Evolutionary conservation across 352 stramenopile species (phyloP).

Genomic region (Saprolegnia diclina): DNA sequence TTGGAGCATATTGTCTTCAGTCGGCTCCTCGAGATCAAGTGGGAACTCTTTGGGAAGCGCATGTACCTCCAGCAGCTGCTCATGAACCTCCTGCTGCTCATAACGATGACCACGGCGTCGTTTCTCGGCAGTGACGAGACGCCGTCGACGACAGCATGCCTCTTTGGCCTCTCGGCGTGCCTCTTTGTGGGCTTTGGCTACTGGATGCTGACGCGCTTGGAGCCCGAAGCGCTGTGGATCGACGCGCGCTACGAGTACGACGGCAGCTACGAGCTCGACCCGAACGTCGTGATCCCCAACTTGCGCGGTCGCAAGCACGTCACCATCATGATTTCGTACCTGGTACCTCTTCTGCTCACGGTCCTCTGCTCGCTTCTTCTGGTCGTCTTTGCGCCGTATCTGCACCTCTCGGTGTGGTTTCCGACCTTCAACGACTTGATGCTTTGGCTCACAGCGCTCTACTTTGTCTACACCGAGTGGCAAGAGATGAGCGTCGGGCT

Average conservation of each 20-base stretch:
- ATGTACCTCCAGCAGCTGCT: slow-evolving; percentile 14
- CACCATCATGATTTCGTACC: too few species aligned
- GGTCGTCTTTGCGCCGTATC: too few species aligned
- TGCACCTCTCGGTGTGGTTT: too few species aligned
- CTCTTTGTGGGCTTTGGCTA: neutral
- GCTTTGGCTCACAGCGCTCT: neutral
- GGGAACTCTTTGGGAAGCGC: slow-evolving; percentile 14
- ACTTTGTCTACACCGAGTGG: slow-evolving; percentile 10
- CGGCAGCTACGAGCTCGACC: too few species aligned
- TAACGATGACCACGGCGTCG: neutral
- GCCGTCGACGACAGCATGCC: neutral
- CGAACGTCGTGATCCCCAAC: too few species aligned
- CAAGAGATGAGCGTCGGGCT: neutral
- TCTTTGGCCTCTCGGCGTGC: neutral
- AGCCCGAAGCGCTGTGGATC: too few species aligned
- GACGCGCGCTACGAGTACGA: too few species aligned
- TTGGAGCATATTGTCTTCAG: slow-evolving; percentile 4
- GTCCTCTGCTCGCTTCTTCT: too few species aligned
- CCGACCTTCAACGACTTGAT: neutral
- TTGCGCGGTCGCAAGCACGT: too few species aligned
- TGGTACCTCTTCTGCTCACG: too few species aligned
- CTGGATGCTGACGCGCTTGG: neutral
- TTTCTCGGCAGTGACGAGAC: neutral
- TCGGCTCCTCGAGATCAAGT: slow-evolving; percentile 10
- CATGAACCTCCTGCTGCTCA: slow-evolving; percentile 4